Evolutionary conservation across 441 rosid species (phyloP), one percentile per base, ranked within the genome.

Genomic region (Erysimum cheiri): DNA sequence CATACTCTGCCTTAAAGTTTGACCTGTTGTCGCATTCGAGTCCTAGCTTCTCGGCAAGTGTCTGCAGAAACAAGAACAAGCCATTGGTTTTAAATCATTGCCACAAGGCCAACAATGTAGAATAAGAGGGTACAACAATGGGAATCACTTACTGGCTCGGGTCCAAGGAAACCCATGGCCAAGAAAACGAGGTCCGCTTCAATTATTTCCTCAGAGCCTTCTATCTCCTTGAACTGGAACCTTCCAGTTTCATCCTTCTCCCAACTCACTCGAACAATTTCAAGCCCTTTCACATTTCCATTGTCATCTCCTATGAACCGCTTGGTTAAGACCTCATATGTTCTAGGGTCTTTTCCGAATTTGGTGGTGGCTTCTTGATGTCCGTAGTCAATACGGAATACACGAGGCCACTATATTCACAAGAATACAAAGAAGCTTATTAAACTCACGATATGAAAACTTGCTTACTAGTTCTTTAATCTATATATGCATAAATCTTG

Each of bases 151-250:
- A 96, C 99, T 64, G 84, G 64, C 69, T 96, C 99, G 1, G 99
- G 99, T 53, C 99, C 99, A 9, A 96, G 97, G 83, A 96, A 96
- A 6, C 99, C 99, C 99, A 96, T 92, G 36, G 99, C 99, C 40
- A 96, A 83, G 31, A 96, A 78, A 48, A 92, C 95, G 7, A 96
- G 88, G 76, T 96, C 98, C 5, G 98, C 98, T 73, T 84, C 96
- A 8, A 96, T 87, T 49, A 83, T 84, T 78, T 93, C 98, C 80
- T 90, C 91, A 0, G 88, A 80, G 62, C 98, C 98, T 75, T 96
- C 93, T 0, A 93, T 78, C 78, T 93, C 99, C 84, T 90, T 89
- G 64, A 92, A 83, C 52, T 89, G 91, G 73, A 96, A 93, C 80
- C 73, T 88, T 48, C 99, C 99, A 24, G 81, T 70, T 4, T 85